These are phyloP conservation scores for Sambucus nigra DNA, from an alignment of 129 eudicot genomes.

Conservation along the genomic window DNA sequence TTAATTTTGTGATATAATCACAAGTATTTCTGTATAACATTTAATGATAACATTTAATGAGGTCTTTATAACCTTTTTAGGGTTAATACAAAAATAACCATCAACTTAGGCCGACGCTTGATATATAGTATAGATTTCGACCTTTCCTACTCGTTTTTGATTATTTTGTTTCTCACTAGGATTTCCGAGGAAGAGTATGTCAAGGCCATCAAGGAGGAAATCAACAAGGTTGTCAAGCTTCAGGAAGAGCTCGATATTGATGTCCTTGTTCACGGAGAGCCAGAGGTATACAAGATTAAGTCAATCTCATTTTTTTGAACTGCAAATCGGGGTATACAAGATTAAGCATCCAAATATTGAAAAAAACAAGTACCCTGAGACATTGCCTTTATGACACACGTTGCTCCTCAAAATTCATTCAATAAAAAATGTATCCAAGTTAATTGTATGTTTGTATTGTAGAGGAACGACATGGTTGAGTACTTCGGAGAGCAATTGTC, in stretches of 20 bases:
- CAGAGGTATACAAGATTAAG: slow-evolving; percentile 40
- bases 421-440: background rate
- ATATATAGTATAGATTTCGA: background rate
- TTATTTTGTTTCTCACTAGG: slow-evolving; percentile 16
- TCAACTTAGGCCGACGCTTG: no score
- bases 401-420: no score
- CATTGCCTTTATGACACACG: no score
- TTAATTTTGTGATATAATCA: background rate
- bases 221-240: slow-evolving; percentile 64
- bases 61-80: no score
- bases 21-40: no score
- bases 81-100: no score
- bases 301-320: background rate
- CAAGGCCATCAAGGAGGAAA: slow-evolving; percentile 60
- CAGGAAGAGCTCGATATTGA: slow-evolving; percentile 78
- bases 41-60: no score
- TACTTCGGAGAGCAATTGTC: slow-evolving; percentile 96
- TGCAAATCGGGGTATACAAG: background rate
- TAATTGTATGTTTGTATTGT: background rate
- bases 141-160: background rate
- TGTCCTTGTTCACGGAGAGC: slow-evolving; percentile 75
- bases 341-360: background rate
- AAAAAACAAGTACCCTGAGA: no score
- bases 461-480: slow-evolving; percentile 95
- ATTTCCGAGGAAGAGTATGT: slow-evolving; percentile 62